Evolutionary conservation across 805 yeast genomes (phyloP).

Genomic region (Ogataea trehaloabstinens): DNA sequence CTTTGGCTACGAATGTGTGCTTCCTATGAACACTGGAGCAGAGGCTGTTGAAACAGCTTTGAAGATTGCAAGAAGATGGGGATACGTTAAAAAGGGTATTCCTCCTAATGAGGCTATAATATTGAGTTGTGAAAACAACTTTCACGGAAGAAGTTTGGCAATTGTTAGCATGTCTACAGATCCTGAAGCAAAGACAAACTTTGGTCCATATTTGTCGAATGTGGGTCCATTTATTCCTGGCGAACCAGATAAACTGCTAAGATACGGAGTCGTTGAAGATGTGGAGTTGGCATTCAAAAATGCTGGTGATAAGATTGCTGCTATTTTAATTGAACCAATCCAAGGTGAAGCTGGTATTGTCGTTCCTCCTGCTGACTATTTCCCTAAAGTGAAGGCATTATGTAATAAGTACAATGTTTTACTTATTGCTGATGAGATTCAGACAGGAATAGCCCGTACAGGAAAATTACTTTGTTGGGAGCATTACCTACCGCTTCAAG

Average conservation of each 20-base stretch:
- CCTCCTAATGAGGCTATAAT: slow-evolving; percentile 82
- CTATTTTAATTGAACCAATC: slow-evolving; percentile 88
- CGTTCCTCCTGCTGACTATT: slow-evolving; percentile 84
- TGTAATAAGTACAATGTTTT: slow-evolving; percentile 83
- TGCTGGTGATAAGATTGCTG: slow-evolving; percentile 89
- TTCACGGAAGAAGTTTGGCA: slow-evolving; percentile 96
- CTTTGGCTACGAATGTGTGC: slow-evolving; percentile 86
- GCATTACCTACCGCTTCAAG: slow-evolving; percentile 59
- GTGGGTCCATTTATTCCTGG: slow-evolving; percentile 87
- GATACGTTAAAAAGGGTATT: slow-evolving; percentile 82
- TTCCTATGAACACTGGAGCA: slow-evolving; percentile 99
- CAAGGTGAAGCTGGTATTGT: slow-evolving; percentile 99
- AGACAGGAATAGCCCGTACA: slow-evolving; percentile 96
- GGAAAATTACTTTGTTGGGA: slow-evolving; percentile 92
- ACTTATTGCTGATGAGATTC: slow-evolving; percentile 94
- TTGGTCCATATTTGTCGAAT: slow-evolving; percentile 85
- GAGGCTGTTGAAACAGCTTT: slow-evolving; percentile 97
- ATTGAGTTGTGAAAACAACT: slow-evolving; percentile 82
- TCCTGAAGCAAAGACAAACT: slow-evolving; percentile 83
- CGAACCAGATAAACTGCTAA: slow-evolving; percentile 53
- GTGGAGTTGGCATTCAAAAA: slow-evolving; percentile 75
- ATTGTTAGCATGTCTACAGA: slow-evolving; percentile 96
- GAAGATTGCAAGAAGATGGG: slow-evolving; percentile 97
- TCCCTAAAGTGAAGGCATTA: slow-evolving; percentile 65
- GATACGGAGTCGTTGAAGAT: slow-evolving; percentile 86